Conservation (phyloP, 495 filamentous ascomycete species). For the Talaromyces wortmannii region DNA sequence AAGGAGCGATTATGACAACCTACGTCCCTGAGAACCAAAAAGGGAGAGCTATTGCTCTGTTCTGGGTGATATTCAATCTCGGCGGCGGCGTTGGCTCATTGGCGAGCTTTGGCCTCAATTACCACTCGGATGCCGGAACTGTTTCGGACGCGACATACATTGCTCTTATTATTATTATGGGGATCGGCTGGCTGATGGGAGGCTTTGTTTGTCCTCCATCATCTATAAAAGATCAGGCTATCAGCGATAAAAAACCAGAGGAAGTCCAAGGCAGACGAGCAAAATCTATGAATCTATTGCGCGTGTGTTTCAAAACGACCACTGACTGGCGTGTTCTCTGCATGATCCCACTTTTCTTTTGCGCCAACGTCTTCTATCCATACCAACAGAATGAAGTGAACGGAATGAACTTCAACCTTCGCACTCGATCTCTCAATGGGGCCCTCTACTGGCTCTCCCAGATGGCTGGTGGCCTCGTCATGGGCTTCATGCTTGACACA, state of each 20-base stretch:
- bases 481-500: conserved; percentile 41
- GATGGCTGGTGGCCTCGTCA: conserved; percentile 42
- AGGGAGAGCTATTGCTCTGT: conserved; percentile 42
- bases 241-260: conserved; percentile 29
- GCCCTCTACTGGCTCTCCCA: conserved; percentile 48
- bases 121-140: conserved; percentile 30
- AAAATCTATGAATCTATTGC: conserved; percentile 11
- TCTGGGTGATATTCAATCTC: conserved; percentile 51
- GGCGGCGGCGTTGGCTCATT: conserved; percentile 43
- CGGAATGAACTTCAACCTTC: conserved; percentile 40
- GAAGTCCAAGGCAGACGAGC: conserved; percentile 38
- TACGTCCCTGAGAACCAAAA: conserved; percentile 43
- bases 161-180: conserved; percentile 38
- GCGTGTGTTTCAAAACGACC: background rate
- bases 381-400: conserved; percentile 57
- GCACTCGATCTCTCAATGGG: conserved; percentile 43
- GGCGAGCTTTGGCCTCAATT: conserved; percentile 41
- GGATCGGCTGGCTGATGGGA: conserved; percentile 35
- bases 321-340: conserved; percentile 35
- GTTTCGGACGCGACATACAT: conserved; percentile 44
- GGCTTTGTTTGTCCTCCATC: conserved; percentile 45
- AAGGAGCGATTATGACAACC: conserved; percentile 50
- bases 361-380: conserved; percentile 76
- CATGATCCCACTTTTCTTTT: conserved; percentile 46
- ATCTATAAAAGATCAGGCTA: conserved; percentile 38